Base-by-base conservation (phyloP, 768 basidiomycete species). In the Kwoniella shandongensis region DNA sequence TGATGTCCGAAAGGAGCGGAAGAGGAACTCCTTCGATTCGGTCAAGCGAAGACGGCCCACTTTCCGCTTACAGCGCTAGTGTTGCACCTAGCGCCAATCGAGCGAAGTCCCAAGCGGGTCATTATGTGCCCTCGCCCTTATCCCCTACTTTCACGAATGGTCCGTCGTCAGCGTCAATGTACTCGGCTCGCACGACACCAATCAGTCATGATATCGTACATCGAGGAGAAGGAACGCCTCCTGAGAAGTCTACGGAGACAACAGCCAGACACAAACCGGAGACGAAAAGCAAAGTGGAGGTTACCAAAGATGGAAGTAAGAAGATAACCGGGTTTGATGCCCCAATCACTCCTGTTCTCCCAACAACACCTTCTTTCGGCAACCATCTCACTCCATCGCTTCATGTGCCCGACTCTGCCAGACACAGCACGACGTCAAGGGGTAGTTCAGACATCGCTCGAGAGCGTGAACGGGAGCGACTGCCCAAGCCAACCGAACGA, bases 291-390 rank as follows among this genome's bases (percentile, higher is more conserved):
- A 55, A 32, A 36, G 51, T 67, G 17, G 69, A 68, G 40, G 56
- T 62, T 6, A 30, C 46, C 18, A 51, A 49, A 44, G 62, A 66
- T 30, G 67, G 62, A 15, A 52, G 64, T 6, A 52, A 58, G 30
- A 69, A 63, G 27, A 58, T 72, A 17, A 72, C 70, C 4, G 70
- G 70, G 5, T 72, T 72, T 38, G 68, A 69, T 46, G 70, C 70
- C 0, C 70, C 70, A 6, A n/a, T 57, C 0, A 62, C 62, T 6
- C 65, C 66, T 12, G 41, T 65, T 38, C 61, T 66, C 29, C 59
- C 63, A 17, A 44, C 35, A 38, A 54, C 58, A 18, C 54, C 59
- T 20, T 51, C 55, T 13, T n/a, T 48, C 25, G 30, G 41, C 17
- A 40, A 51, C 26, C 15, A 36, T 22, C 50, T 51, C 26, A 15